phyloP scores from a whole-genome alignment of 1,139 yeast species.

The Insectozyma bohioensis region DNA sequence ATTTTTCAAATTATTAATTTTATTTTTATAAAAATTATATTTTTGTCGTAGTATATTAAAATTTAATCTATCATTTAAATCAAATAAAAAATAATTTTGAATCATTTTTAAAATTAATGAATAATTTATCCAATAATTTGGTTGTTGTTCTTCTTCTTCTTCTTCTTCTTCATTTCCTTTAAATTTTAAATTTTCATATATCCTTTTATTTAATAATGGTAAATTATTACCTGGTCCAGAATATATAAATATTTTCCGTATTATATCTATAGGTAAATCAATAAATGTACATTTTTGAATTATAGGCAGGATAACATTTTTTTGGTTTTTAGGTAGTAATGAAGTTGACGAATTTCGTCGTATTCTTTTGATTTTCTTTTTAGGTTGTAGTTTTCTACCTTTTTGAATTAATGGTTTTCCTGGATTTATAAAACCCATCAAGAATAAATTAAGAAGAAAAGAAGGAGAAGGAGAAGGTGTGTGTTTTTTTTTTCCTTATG shows the following conservation, averaged over 20 bases:
- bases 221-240: constrained; percentile 29
- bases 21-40: constrained; percentile 10
- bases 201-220: constrained; percentile 24
- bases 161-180: no score
- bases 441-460: constrained; percentile 1
- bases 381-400: background rate
- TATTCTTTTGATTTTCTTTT: constrained; percentile 6
- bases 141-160: constrained; percentile 4
- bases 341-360: constrained; percentile 1
- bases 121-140: constrained; percentile 17
- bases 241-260: constrained; percentile 29
- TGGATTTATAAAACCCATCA: constrained; percentile 34
- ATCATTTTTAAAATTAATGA: constrained; percentile 19
- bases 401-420: constrained; percentile 20
- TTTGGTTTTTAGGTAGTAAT: background rate
- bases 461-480: no score
- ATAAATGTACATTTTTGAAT: constrained; percentile 2
- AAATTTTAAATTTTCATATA: constrained; percentile 23
- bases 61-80: constrained; percentile 21
- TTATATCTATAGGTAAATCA: constrained; percentile 32
- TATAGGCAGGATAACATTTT: no score
- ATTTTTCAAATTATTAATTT: constrained; percentile 1
- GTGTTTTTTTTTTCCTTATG: no score
- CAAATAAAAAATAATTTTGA: constrained; percentile 17
- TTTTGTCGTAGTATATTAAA: constrained; percentile 10